Evolutionary conservation across 208 protist species (phyloP).

Genomic region (Crithidia acanthocephali): DNA sequence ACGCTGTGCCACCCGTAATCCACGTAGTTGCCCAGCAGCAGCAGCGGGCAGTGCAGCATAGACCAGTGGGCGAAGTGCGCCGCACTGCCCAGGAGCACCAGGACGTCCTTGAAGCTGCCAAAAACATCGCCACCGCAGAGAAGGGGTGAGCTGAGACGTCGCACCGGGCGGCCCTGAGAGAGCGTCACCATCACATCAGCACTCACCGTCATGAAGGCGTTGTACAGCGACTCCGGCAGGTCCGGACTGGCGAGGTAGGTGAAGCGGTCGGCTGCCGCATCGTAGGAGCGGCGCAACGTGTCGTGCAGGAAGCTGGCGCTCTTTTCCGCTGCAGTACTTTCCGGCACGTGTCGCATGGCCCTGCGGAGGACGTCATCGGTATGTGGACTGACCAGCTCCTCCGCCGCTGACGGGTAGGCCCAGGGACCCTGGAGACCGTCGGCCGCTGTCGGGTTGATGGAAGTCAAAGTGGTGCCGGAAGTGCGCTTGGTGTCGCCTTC

Average conservation of each 20-base stretch:
- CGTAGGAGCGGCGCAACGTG: conserved; percentile 27
- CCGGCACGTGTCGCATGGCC: conserved; percentile 1
- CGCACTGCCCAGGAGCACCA: conserved; percentile 43
- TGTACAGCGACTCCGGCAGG: conserved; percentile 10
- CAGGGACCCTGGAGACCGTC: conserved; percentile 18
- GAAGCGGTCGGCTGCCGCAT: conserved; percentile 19
- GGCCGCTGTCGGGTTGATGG: no score
- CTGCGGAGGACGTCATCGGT: conserved; percentile 12
- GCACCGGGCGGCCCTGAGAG: conserved; percentile 26
- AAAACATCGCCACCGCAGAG: conserved; percentile 74
- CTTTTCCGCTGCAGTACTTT: not conserved
- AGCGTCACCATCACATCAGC: conserved; percentile 6
- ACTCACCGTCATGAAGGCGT: conserved; percentile 14
- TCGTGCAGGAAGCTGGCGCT: conserved; percentile 28
- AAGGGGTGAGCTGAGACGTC: conserved; percentile 50
- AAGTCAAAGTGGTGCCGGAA: not conserved
- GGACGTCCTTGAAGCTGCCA: conserved; percentile 72
- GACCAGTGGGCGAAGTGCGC: conserved; percentile 59
- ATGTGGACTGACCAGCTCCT: conserved; percentile 27
- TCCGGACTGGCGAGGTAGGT: conserved; percentile 16
- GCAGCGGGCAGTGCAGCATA: conserved; percentile 57
- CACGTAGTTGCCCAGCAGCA: conserved; percentile 98
- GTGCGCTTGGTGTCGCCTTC: not conserved
- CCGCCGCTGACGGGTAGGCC: conserved; percentile 13
- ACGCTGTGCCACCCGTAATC: conserved; percentile 90